These are phyloP conservation scores for Malus orientalis DNA, from an alignment of 306 rosid species.

Conservation along the genomic window DNA sequence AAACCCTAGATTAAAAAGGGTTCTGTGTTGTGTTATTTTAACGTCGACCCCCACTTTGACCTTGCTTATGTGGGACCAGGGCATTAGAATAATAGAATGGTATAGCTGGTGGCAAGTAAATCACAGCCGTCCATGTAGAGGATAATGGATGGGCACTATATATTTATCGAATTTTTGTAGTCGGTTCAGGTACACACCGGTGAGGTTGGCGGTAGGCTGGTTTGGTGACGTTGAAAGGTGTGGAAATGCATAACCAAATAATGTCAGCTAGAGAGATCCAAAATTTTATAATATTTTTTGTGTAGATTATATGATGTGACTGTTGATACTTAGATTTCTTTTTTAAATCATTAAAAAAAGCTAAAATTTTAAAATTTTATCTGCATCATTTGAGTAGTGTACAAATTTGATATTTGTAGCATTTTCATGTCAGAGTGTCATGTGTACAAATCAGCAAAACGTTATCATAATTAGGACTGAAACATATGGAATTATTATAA, in stretches of 20 bases:
- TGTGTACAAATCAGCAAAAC: constrained; percentile 33
- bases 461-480: constrained; percentile 16
- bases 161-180: not conserved
- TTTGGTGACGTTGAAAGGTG: constrained; percentile 19
- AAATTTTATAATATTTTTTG: too few relatives aligned
- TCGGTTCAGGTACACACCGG: not conserved
- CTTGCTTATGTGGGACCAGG: constrained; percentile 1
- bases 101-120: constrained; percentile 24
- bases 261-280: too few relatives aligned
- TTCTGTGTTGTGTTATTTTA: not conserved
- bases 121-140: constrained; percentile 31
- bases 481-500: not conserved
- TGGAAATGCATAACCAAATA: not conserved
- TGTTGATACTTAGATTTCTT: too few relatives aligned
- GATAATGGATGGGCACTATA: not conserved
- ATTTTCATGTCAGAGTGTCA: not conserved
- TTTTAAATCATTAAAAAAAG: too few relatives aligned
- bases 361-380: too few relatives aligned
- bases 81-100: constrained; percentile 15
- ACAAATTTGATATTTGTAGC: too few relatives aligned
- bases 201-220: not conserved
- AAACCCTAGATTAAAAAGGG: not conserved
- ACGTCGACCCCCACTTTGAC: constrained; percentile 44
- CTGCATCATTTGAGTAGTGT: too few relatives aligned
- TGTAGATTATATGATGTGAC: too few relatives aligned